Base-by-base conservation (phyloP, 148 eudicot species). In the Suaeda aralocaspica region DNA sequence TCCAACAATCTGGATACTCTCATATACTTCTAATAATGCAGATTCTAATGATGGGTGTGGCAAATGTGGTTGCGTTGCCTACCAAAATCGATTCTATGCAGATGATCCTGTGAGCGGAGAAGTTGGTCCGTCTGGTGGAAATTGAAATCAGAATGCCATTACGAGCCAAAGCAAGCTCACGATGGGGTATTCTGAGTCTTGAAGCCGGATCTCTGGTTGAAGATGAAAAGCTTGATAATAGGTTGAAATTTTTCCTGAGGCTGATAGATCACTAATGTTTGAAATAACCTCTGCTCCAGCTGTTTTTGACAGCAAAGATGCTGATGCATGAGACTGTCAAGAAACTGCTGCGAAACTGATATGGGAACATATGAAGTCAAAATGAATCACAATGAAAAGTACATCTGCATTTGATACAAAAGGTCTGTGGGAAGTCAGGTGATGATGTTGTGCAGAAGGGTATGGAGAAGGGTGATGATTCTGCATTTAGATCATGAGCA, bases 41-140 rank as follows among this genome's bases (percentile, higher is more conserved):
- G 50, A 46, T 59, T 9, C 44, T 34, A 75, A 80, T 71, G 81
- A 73, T 48, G 82, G 52, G 63, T 14, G 74, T 41, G n/a, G 50
- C 66, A 34, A 71, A 84, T 75, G 58, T 62, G 33, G 68, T 53
- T 12, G 66, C 67, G 66, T 77, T 72, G 10, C 57, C 74, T 64
- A 59, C 68, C 61, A 60, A 74, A 56, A 28, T 72, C 25, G 65
- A 81, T 42, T 63, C 87, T 69, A 51, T 39, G 69, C 45, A 48
- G 84, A 70, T 42, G 72, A 71, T 50, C 57, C 46, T 83, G 65
- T 44, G 70, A 65, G 44, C 72, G 74, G 59, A 71, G 82, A 76
- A 64, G 51, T 34, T 48, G 29, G 58, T 63, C 56, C 65, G 24
- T 68, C 81, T 66, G 82, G 72, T 72, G 74, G 59, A 34, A n/a